Conservation (phyloP, 1,139 yeast species). For the Pneumocystis canis region DNA sequence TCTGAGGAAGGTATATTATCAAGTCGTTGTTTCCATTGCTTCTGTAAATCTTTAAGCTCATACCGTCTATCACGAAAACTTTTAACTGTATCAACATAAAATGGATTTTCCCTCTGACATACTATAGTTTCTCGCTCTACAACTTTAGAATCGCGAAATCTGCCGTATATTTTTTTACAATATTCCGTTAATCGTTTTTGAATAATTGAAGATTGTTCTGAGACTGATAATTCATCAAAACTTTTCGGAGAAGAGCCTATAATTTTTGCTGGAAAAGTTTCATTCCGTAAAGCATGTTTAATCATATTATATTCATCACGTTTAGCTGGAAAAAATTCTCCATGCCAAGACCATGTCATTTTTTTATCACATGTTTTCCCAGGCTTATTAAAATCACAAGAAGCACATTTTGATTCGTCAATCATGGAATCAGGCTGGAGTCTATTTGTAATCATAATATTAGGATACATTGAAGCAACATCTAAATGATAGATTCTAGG, state of each 20-base stretch:
- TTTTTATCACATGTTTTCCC: conserved; percentile 87
- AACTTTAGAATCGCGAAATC: conserved; percentile 66
- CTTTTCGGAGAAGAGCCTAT: conserved; percentile 42
- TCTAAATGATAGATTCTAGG: conserved; percentile 95
- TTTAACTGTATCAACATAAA: conserved; percentile 87
- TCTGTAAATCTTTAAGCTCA: conserved; percentile 85
- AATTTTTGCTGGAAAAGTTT: conserved; percentile 42
- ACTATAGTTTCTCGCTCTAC: conserved; percentile 85
- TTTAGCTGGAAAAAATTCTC: conserved; percentile 84
- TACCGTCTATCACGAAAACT: conserved; percentile 92
- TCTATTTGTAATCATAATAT: conserved; percentile 94
- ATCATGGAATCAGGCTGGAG: conserved; percentile 97
- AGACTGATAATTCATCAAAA: conserved; percentile 59
- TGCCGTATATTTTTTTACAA: conserved; percentile 70
- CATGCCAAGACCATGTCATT: conserved; percentile 97
- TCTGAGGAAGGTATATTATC: conserved; percentile 42
- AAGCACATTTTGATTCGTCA: conserved; percentile 86
- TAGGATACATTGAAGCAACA: conserved; percentile 99
- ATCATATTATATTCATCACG: conserved; percentile 86
- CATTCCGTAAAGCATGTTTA: conserved; percentile 66
- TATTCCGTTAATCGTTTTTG: conserved; percentile 75
- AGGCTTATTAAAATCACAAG: conserved; percentile 92
- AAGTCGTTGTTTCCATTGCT: conserved; percentile 82
- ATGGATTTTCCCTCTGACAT: conserved; percentile 95
- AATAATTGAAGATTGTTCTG: conserved; percentile 64